These are phyloP conservation scores for Coniophora puteana DNA, from an alignment of 1,284 basidiomycete species.

Conservation along the genomic window DNA sequence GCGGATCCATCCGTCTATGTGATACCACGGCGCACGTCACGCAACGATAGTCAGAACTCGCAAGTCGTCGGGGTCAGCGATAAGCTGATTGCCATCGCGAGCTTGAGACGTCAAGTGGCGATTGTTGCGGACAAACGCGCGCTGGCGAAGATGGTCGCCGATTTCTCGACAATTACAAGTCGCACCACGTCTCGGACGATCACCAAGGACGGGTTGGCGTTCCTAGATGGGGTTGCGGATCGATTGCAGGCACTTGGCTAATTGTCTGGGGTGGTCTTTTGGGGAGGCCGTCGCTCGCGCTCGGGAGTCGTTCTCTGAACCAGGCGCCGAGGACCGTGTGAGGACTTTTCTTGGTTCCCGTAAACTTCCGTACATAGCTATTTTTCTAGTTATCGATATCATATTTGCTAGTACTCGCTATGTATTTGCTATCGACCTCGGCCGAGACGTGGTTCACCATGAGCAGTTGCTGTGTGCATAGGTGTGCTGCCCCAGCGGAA, in stretches of 20 bases:
- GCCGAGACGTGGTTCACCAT: too few relatives aligned
- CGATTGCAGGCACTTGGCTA: conserved; percentile 42
- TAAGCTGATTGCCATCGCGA: conserved; percentile 56
- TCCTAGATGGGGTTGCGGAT: conserved; percentile 56
- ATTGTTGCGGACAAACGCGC: conserved; percentile 46
- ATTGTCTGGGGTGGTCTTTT: too few relatives aligned
- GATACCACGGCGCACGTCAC: conserved; percentile 46
- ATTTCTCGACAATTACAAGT: conserved; percentile 65
- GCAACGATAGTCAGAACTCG: conserved; percentile 35
- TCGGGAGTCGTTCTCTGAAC: too few relatives aligned
- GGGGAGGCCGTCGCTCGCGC: too few relatives aligned
- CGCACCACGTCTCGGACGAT: conserved; percentile 61
- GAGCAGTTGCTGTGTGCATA: too few relatives aligned
- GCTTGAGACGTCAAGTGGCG: conserved; percentile 50
- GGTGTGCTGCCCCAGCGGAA: too few relatives aligned
- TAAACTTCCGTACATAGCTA: too few relatives aligned
- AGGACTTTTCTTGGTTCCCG: too few relatives aligned
- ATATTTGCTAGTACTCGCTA: too few relatives aligned
- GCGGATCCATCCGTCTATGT: conserved; percentile 58
- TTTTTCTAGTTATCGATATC: too few relatives aligned
- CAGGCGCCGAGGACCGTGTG: too few relatives aligned
- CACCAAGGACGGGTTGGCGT: conserved; percentile 73
- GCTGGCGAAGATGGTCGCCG: conserved; percentile 59
- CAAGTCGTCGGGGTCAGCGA: conserved; percentile 31
- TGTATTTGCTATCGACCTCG: too few relatives aligned